Base-by-base conservation (phyloP, 805 yeast species). In the Candida lessepsii region DNA sequence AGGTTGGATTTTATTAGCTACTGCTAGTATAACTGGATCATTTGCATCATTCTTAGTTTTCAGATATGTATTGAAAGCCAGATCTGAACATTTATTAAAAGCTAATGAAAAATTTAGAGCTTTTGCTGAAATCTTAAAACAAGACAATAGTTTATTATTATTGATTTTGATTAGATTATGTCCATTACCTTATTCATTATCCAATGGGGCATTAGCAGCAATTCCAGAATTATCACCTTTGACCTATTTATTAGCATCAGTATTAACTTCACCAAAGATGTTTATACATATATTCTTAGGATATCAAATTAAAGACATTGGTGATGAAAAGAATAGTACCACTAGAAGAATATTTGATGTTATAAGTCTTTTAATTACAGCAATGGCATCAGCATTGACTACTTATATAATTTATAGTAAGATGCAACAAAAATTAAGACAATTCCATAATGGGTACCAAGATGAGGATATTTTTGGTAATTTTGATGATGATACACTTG, bases 121-220 rank as follows among this genome's bases (percentile, higher is more conserved):
- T 0, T 75, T 93, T 47, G 74, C 86, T 0, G 79, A 81, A 40
- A 84, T 87, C 4, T 60, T 91, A 44, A 79, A 75, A 49, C 95
- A 87, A 42, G 76, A 78, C 40, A 35, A 41, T n/a, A 59, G 69
- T 14, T 73, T 89, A 42, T 58, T 80, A 47, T 61, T 93, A 17
- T 61, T 91, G 39, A 76, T 84, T 38, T 67, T 91, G 55, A 73
- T 91, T 20, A 70, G 97, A 40, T 60, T 91, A 42, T 88, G 96
- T 51, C 99, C 99, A 0, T 74, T 91, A 52, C 98, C 98, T 0
- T 93, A 89, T 57, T 88, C 96, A 2, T 66, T 91, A 23, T 83
- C 93, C 0, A 91, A 91, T 54, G 97, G 96, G 3, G 97, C 96
- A 0, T 70, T 93, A 49, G 93, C 96, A 8, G 83, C 95, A 2